Base-by-base conservation (phyloP, 73 alveolate genomes). In the Blepharisma stoltei region DNA sequence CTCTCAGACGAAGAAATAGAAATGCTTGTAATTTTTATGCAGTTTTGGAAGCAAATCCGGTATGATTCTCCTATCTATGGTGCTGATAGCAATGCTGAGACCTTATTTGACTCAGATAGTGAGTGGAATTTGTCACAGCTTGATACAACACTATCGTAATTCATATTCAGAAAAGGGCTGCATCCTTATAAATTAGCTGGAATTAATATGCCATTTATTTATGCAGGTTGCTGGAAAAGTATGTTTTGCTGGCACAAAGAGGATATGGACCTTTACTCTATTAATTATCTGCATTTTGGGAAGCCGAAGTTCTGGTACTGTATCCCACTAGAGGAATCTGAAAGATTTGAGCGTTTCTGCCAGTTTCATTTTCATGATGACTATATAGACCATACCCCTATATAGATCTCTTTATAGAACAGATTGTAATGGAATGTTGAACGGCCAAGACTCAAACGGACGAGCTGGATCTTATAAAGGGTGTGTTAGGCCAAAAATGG, bases 171-270 rank as follows among this genome's bases (percentile, higher is more conserved):
- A 41, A 54, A 67, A 50, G 96, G 96, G 21, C 83, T 89, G 5
- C 89, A 78, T 6, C 73, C 73, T 14, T 66, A 76, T 6, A 70
- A 85, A 6, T 81, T 92, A 20, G 68, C 88, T 6, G 98, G 98
- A 44, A 94, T 92, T 54, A 92, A 84, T 68, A 84, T 81, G 43
- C 93, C 98, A 32, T 92, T 86, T 68, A 20, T 89, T 4, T 92
- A 92, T 71, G 86, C 86, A 53, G 98, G 98, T 2, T 77, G 90
- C 25, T 89, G 98, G 98, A 89, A 89, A 66, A 81, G 96, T 7
- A 82, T 89, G 89, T 92, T 92, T 71, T 94, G 96, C 43, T 92
- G 98, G 98, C 98, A 92, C 77, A 89, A 92, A 55, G 98, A 92
- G 89, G 97, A 92, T 81, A 44, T 92, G 80, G 96, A 89, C 71